Conservation (phyloP, 1,139 yeast species). For the Blastobotrys capitulatus region DNA sequence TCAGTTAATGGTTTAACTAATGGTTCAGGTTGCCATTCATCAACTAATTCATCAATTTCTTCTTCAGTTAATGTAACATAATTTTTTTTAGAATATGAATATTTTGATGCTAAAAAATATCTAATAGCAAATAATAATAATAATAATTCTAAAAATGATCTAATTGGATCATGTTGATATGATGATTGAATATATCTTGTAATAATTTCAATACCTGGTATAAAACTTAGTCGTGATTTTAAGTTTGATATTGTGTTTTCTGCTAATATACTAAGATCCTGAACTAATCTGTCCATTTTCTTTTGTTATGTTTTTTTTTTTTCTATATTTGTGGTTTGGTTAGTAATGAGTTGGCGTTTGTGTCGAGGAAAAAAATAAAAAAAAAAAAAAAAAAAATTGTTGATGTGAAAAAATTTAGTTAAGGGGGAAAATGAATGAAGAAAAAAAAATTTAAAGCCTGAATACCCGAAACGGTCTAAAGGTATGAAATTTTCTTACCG, state of each 20-base stretch:
- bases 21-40: constrained; percentile 91
- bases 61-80: constrained; percentile 55
- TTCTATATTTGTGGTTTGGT: background rate
- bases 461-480: too few species aligned
- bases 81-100: constrained; percentile 71
- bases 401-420: background rate
- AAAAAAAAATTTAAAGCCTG: too few species aligned
- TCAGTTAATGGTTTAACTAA: constrained; percentile 52
- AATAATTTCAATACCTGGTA: constrained; percentile 77
- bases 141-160: constrained; percentile 76
- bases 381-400: background rate
- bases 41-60: constrained; percentile 79
- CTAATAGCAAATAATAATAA: constrained; percentile 79
- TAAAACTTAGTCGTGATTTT: constrained; percentile 19
- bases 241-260: constrained; percentile 25
- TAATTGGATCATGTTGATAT: constrained; percentile 87
- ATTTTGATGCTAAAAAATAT: constrained; percentile 77
- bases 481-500: too few species aligned
- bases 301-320: too few species aligned
- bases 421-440: too few species aligned
- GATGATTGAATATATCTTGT: constrained; percentile 80
- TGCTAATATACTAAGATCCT: constrained; percentile 24
- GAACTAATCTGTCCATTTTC: constrained; percentile 19
- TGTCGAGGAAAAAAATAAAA: background rate
- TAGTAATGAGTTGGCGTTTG: background rate